phyloP scores from a whole-genome alignment of 2,329 filamentous ascomycete genomes.

The Botryotinia globosa region DNA sequence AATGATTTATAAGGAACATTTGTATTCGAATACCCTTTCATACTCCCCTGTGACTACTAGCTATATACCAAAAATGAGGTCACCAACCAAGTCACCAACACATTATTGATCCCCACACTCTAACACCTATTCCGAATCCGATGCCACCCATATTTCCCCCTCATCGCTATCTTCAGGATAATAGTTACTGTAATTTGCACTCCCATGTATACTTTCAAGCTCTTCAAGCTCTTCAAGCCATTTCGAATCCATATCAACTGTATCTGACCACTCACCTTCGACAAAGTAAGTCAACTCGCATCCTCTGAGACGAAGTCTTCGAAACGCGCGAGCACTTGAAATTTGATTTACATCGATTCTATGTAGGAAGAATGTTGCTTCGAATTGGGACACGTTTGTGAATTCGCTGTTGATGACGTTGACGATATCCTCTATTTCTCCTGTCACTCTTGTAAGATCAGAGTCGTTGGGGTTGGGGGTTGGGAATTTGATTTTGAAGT shows the following conservation, averaged over 20 bases:
- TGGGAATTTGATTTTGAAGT: neutral
- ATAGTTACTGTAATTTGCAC: neutral
- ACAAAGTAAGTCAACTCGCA: neutral
- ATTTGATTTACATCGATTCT: neutral
- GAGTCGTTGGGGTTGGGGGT: neutral
- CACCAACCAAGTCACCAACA: neutral
- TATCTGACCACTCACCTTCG: neutral
- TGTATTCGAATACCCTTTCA: neutral
- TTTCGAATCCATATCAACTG: neutral
- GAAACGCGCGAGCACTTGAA: neutral
- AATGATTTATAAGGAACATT: accelerated
- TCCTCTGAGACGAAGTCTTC: neutral
- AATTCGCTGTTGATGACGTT: neutral
- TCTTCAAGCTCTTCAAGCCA: neutral
- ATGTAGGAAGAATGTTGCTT: neutral
- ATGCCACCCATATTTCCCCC: neutral
- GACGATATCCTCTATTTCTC: neutral
- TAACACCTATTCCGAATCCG: neutral
- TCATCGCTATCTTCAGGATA: neutral
- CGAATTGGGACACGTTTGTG: neutral
- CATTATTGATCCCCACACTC: neutral
- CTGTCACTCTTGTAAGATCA: neutral
- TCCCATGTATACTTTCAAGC: neutral
- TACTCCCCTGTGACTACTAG: neutral
- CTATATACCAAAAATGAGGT: neutral